Percentiles rank a stretch among this genome's conserved stretches.
phyloP scores from a whole-genome alignment of 768 basidiomycete species.

The Amanita exitialis region DNA sequence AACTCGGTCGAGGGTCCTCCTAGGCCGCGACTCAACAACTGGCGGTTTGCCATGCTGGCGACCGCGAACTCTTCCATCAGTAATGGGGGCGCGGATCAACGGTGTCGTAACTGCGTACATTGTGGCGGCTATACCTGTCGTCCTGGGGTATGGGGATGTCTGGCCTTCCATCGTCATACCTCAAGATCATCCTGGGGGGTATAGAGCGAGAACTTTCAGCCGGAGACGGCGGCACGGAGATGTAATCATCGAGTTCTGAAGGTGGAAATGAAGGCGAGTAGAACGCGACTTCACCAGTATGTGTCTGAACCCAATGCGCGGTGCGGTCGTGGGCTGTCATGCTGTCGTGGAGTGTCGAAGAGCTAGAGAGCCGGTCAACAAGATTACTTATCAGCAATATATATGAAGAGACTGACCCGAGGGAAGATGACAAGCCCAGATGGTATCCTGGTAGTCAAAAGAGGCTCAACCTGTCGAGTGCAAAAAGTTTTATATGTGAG shows the following conservation, averaged over 20 bases:
- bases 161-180: slow-evolving; percentile 53
- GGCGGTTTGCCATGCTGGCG: slow-evolving; percentile 26
- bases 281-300: slow-evolving; percentile 28
- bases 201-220: slow-evolving; percentile 39
- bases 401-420: slow-evolving; percentile 9
- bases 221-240: slow-evolving; percentile 34
- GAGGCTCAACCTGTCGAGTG: slow-evolving; percentile 16
- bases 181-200: slow-evolving; percentile 66
- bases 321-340: slow-evolving; percentile 54
- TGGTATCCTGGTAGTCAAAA: slow-evolving; percentile 3
- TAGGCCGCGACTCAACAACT: slow-evolving; percentile 18
- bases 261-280: slow-evolving; percentile 54
- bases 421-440: not conserved
- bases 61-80: slow-evolving; percentile 15
- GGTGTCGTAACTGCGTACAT: slow-evolving; percentile 5
- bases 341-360: slow-evolving; percentile 47
- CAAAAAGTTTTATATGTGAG: slow-evolving; percentile 25
- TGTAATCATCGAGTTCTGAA: slow-evolving; percentile 33
- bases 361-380: slow-evolving; percentile 57
- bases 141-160: slow-evolving; percentile 54
- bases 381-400: slow-evolving; percentile 5
- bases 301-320: slow-evolving; percentile 46
- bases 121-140: slow-evolving; percentile 10
- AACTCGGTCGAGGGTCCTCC: slow-evolving; percentile 11
- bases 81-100: not conserved